Evolutionary conservation across 192 early-diverging fungal species (phyloP), one percentile per base, ranked within the genome.

Genomic region (Linnemannia hyalina): DNA sequence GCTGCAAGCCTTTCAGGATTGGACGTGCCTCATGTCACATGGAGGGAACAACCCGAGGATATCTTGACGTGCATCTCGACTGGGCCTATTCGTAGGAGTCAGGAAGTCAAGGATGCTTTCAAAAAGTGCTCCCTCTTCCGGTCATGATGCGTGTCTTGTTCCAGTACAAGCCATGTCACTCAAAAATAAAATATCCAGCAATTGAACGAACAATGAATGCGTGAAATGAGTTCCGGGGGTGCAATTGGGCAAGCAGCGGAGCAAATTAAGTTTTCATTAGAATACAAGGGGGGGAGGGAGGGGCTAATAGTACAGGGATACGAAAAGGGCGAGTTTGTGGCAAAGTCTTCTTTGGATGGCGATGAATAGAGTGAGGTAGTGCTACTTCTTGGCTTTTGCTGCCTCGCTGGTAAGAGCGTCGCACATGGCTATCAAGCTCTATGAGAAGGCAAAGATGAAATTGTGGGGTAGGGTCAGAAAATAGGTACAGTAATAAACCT

Each of bases 41-140:
- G 95, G 95, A 90, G 89, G 32, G 95, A 96, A 78, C 93, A 94
- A 74, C 95, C 95, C 22, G 95, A 96, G 47, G 95, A 95, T 87
- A 92, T 93, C 22, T 83, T 92, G 20, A 95, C 95, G 0, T 93
- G 94, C 46, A 77, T 96, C 44, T 94, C 95, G 32, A 96, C 95
- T 0, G 82, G 93, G 15, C 95, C 95, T 22, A 88, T 95, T 1
- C 85, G 89, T 77, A 88, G 93, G 69, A 88, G 76, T 68, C 74
- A 65, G 16, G 89, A 89, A 68, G 91, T 91, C 35, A 81, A 88
- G 68, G 89, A 83, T 3, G 80, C 82, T 0, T 91, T 91, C 80
- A 91, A 91, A 32, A 90, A 91, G 63, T 90, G 85, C 23, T 89
- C 84, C 6, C 63, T 86, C 1, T 81, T 86, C 60, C 75, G 79